phyloP scores from a whole-genome alignment of 2,329 filamentous ascomycete species.

The Aspergillus phoenicis region DNA sequence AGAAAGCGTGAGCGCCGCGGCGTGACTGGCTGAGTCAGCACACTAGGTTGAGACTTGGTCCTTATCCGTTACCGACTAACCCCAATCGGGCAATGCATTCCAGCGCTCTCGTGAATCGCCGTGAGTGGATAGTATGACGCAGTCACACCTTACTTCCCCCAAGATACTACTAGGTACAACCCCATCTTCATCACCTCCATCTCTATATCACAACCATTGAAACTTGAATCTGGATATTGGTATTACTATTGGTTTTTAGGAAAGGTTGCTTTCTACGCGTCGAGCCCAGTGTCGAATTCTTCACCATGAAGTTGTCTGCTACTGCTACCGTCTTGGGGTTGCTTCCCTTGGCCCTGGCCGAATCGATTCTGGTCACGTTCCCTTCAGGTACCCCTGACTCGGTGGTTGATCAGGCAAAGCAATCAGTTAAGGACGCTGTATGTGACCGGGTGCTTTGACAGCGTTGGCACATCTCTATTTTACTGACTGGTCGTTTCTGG shows the following conservation, averaged over 20 bases:
- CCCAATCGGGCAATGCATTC: neutral
- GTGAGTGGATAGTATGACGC: neutral
- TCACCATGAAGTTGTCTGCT: conserved; percentile 64
- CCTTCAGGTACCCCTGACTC: conserved; percentile 67
- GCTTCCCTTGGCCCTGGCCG: conserved; percentile 65
- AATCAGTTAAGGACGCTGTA: conserved; percentile 67
- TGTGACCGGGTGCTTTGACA: conserved; percentile 22
- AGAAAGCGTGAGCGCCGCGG: neutral
- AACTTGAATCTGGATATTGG: neutral
- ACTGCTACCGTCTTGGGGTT: conserved; percentile 61
- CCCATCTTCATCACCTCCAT: neutral
- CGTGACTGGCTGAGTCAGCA: conserved; percentile 18
- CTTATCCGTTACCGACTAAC: neutral
- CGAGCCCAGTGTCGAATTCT: neutral
- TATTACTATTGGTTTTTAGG: neutral
- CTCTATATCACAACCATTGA: neutral
- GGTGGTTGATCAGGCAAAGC: conserved; percentile 71
- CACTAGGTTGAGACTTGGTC: conserved; percentile 7
- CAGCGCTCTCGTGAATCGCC: neutral
- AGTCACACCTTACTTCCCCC: neutral
- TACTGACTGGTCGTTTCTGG: conserved; percentile 18
- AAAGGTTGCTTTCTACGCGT: neutral
- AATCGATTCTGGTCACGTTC: conserved; percentile 78
- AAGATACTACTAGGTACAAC: neutral
- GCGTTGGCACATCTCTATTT: neutral